These are phyloP conservation scores for Acorus gramineus DNA, from an alignment of 106 monocot genomes.

Conservation along the genomic window DNA sequence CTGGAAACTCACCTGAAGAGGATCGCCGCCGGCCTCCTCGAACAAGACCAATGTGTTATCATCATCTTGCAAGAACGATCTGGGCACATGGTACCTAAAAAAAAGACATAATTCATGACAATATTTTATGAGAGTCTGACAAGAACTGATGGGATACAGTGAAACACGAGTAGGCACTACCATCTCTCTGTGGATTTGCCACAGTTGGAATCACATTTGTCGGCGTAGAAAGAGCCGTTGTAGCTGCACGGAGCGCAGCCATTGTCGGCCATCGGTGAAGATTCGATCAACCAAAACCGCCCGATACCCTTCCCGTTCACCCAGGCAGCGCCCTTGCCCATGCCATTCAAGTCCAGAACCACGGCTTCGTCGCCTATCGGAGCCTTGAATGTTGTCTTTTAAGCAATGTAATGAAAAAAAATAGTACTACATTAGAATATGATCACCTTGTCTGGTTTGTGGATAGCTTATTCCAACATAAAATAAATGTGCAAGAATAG, in stretches of 20 bases:
- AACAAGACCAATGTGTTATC: slow-evolving; percentile 1
- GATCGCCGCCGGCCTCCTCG: slow-evolving; percentile 2
- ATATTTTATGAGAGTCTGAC: too few species aligned
- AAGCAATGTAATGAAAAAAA: too few species aligned
- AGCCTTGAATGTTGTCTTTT: slow-evolving; percentile 2
- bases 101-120: too few species aligned
- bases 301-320: slow-evolving; percentile 3
- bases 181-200: slow-evolving; percentile 1
- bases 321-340: slow-evolving; percentile 7
- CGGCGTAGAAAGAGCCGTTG: too few species aligned
- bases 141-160: too few species aligned
- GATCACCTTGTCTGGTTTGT: too few species aligned
- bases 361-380: slow-evolving; percentile 1
- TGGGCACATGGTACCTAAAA: slow-evolving; percentile 6
- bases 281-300: not conserved
- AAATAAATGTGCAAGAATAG: too few species aligned
- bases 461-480: too few species aligned
- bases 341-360: slow-evolving; percentile 4
- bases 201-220: not conserved
- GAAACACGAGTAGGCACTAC: not conserved
- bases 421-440: too few species aligned
- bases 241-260: not conserved
- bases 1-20: slow-evolving; percentile 2
- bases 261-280: not conserved
- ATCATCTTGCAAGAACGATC: not conserved